These are phyloP conservation scores for Tagetes erecta DNA, from an alignment of 129 eudicot genomes.

Conservation along the genomic window DNA sequence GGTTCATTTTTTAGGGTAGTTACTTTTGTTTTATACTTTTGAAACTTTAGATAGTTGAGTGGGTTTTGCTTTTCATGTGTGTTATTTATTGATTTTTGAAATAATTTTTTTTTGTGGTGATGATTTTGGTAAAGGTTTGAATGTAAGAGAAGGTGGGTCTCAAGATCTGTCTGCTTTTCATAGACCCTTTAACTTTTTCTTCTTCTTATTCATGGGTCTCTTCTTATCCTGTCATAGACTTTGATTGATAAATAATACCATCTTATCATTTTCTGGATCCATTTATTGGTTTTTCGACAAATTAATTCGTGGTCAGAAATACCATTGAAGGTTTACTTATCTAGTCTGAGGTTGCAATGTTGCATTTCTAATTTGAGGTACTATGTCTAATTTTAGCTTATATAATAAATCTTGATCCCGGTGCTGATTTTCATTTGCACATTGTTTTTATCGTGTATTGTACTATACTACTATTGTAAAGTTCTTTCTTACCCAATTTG, in stretches of 20 bases:
- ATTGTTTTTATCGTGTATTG: too few species aligned
- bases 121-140: slow-evolving; percentile 52
- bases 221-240: slow-evolving; percentile 53
- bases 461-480: too few species aligned
- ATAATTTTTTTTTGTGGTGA: slow-evolving; percentile 42
- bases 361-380: slow-evolving; percentile 21
- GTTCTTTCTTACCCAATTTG: not conserved
- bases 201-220: slow-evolving; percentile 35
- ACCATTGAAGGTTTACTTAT: not conserved
- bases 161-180: slow-evolving; percentile 67
- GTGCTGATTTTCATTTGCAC: not conserved
- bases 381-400: not conserved
- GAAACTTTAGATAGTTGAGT: too few species aligned
- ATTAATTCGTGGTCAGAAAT: not conserved
- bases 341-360: not conserved
- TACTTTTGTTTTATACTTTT: too few species aligned
- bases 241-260: slow-evolving; percentile 29
- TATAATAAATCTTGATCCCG: slow-evolving; percentile 21
- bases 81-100: not conserved
- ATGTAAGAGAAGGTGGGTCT: slow-evolving; percentile 44
- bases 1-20: too few species aligned
- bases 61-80: not conserved
- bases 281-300: slow-evolving; percentile 11
- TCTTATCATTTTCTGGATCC: slow-evolving; percentile 29
- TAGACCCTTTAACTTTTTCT: slow-evolving; percentile 29